Evolutionary conservation across 306 rosid genomes (phyloP).

Genomic region (apple (Malus domestica)): ASM211411v1 NC_041796.1:3072001-3072500

Average conservation of each 20-base stretch:
- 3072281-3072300: too few species aligned
- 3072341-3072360: too few species aligned
- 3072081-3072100: neutral
- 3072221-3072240: neutral
- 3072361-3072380: too few species aligned
- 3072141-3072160: neutral
- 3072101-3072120: neutral
- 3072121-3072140: neutral
- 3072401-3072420: too few species aligned
- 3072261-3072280: too few species aligned
- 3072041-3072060: neutral
- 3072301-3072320: too few species aligned
- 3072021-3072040: slow-evolving; percentile 2
- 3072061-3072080: neutral
- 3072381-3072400: too few species aligned
- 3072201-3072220: neutral
- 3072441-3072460: fast-evolving
- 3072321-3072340: too few species aligned
- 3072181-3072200: neutral
- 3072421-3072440: too few species aligned
- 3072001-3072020: slow-evolving; percentile 58
- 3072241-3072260: too few species aligned
- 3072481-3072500: too few species aligned
- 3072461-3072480: too few species aligned
- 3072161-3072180: neutral